These are phyloP conservation scores for Ganoderma multipileum DNA, from an alignment of 1,284 basidiomycete species.

Conservation along the genomic window DNA sequence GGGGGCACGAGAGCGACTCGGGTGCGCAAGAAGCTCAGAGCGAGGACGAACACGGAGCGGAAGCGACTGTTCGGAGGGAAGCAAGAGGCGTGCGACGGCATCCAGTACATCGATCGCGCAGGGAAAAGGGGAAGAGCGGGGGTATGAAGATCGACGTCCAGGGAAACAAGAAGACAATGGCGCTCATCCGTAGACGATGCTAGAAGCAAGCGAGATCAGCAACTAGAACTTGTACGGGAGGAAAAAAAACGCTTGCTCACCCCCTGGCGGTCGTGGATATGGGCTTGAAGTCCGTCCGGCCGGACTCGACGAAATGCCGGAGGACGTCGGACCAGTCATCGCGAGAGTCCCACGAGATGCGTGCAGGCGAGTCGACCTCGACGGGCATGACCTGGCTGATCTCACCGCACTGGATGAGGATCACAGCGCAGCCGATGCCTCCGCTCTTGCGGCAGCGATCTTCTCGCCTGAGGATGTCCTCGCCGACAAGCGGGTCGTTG, in stretches of 20 bases:
- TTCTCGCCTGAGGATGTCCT: constrained; percentile 78
- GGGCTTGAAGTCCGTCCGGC: constrained; percentile 77
- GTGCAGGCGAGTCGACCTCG: constrained; percentile 76
- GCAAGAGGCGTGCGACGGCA: constrained; percentile 14
- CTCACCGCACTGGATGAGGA: constrained; percentile 75
- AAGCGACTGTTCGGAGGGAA: not conserved
- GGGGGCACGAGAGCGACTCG: not conserved
- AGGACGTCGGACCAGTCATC: constrained; percentile 76
- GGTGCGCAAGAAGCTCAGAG: not conserved
- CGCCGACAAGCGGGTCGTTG: constrained; percentile 73
- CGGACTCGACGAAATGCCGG: constrained; percentile 72
- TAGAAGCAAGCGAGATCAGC: constrained; percentile 29
- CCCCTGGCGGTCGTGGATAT: constrained; percentile 76
- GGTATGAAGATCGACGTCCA: constrained; percentile 19
- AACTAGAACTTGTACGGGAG: not conserved
- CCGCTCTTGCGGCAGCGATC: constrained; percentile 74
- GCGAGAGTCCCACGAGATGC: constrained; percentile 74
- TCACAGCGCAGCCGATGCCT: constrained; percentile 74
- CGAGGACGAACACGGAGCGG: not conserved
- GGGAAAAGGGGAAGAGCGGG: constrained; percentile 1
- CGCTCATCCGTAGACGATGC: constrained; percentile 47
- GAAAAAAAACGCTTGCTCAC: constrained; percentile 50
- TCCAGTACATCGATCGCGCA: constrained; percentile 19
- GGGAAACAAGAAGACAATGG: not conserved
- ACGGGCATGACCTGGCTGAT: constrained; percentile 84